Conservation (phyloP, 495 filamentous ascomycete genomes). For the Aspergillus biplanus region DNA sequence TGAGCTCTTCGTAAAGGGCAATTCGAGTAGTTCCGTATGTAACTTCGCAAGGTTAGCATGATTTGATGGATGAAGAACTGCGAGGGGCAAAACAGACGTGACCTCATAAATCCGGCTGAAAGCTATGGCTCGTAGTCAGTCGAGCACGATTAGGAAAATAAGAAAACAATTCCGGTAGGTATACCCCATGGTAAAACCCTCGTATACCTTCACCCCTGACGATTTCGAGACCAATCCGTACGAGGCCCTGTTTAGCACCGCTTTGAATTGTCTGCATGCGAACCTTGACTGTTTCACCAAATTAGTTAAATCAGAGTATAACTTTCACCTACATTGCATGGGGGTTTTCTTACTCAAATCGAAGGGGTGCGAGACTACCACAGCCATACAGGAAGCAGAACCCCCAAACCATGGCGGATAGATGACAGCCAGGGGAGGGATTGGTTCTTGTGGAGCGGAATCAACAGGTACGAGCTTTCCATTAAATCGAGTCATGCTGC, state of each 20-base stretch:
- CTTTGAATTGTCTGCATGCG: slow-evolving; percentile 36
- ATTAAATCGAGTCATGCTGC: too few relatives aligned
- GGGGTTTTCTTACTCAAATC: slow-evolving; percentile 45
- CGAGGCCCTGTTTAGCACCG: slow-evolving; percentile 34
- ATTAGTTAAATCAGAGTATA: neutral
- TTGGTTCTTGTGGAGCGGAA: too few relatives aligned
- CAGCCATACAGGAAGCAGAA: slow-evolving; percentile 48
- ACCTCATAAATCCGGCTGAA: too few relatives aligned
- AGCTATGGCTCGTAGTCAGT: too few relatives aligned
- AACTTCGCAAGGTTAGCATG: slow-evolving; percentile 25
- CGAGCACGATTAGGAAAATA: too few relatives aligned
- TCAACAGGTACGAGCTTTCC: too few relatives aligned
- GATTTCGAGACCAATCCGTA: slow-evolving; percentile 35
- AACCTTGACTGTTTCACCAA: slow-evolving; percentile 34
- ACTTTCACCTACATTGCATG: too few relatives aligned
- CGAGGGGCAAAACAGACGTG: too few relatives aligned
- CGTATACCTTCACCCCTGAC: slow-evolving; percentile 35
- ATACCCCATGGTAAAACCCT: slow-evolving; percentile 34
- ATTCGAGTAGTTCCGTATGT: slow-evolving; percentile 48
- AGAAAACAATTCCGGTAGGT: too few relatives aligned
- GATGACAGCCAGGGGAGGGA: too few relatives aligned
- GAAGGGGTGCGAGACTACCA: slow-evolving; percentile 46
- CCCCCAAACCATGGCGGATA: slow-evolving; percentile 51
- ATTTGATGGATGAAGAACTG: too few relatives aligned
- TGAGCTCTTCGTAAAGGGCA: slow-evolving; percentile 68